Evolutionary conservation across 345 rosid species (phyloP).

Genomic region (Gynandropsis gynandra): DNA sequence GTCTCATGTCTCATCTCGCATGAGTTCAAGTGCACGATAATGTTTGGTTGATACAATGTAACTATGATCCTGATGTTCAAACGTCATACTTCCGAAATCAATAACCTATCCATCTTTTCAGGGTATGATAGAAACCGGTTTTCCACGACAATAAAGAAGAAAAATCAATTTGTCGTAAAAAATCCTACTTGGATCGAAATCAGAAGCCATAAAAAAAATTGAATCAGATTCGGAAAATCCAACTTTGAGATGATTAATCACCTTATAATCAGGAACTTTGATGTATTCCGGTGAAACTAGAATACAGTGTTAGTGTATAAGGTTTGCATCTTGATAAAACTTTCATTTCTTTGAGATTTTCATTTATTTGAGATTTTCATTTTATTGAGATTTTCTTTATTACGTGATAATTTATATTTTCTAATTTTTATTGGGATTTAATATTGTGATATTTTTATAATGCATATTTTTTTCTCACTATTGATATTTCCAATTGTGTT

Average conservation of each 20-base stretch:
- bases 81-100: conserved; percentile 81
- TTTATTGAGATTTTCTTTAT: too few relatives aligned
- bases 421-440: too few relatives aligned
- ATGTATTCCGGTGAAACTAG: conserved; percentile 65
- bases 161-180: conserved; percentile 10
- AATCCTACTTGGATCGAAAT: conserved; percentile 3
- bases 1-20: not conserved
- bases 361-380: too few relatives aligned
- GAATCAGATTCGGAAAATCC: not conserved
- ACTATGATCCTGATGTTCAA: conserved; percentile 75
- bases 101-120: conserved; percentile 70
- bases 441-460: too few relatives aligned
- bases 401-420: too few relatives aligned
- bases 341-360: too few relatives aligned
- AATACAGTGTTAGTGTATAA: conserved; percentile 76
- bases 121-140: conserved; percentile 52
- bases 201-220: conserved; percentile 5
- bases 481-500: too few relatives aligned
- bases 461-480: too few relatives aligned
- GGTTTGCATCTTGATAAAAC: too few relatives aligned
- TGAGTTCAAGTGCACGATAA: conserved; percentile 78
- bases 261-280: conserved; percentile 74
- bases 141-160: conserved; percentile 11
- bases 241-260: conserved; percentile 22
- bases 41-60: conserved; percentile 78